phyloP scores from a whole-genome alignment of 768 basidiomycete species.

The Calocera viscosa region DNA sequence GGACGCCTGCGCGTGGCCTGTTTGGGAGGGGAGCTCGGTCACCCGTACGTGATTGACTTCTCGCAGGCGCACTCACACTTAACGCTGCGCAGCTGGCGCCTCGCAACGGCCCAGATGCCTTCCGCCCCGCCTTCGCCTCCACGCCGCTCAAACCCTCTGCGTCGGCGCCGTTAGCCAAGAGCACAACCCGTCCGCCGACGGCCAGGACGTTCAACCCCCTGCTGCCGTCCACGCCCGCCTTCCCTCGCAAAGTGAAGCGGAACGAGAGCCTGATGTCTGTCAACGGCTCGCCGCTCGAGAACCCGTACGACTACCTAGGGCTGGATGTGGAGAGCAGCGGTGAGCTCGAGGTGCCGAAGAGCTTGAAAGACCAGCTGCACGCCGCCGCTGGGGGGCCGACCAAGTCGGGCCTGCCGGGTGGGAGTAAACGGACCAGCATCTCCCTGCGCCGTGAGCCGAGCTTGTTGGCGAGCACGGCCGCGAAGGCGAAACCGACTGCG shows the following conservation, averaged over 20 bases:
- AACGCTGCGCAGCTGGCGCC: slow-evolving; percentile 30
- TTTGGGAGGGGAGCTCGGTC: not conserved
- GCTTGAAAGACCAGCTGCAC: slow-evolving; percentile 23
- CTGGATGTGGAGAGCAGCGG: slow-evolving; percentile 10
- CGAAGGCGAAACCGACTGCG: slow-evolving; percentile 28
- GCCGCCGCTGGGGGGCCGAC: slow-evolving; percentile 20
- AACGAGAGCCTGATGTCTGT: slow-evolving; percentile 70
- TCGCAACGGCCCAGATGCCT: slow-evolving; percentile 21
- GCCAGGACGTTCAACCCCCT: slow-evolving; percentile 59
- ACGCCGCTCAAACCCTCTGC: not conserved
- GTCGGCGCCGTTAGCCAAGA: not conserved
- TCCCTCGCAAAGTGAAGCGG: slow-evolving; percentile 51
- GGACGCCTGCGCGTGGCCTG: slow-evolving; percentile 20
- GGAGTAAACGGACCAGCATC: not conserved
- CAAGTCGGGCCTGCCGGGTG: slow-evolving; percentile 1
- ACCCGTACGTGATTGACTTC: not conserved
- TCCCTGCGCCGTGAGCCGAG: slow-evolving; percentile 5
- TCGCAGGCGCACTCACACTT: slow-evolving; percentile 28
- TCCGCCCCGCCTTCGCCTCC: slow-evolving; percentile 24
- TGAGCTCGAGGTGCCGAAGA: slow-evolving; percentile 16
- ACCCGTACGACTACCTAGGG: slow-evolving; percentile 40
- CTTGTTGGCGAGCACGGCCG: not conserved
- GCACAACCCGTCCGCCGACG: slow-evolving; percentile 36
- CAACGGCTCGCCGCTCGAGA: slow-evolving; percentile 72
- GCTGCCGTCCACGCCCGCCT: slow-evolving; percentile 41